These are phyloP conservation scores for Physcomitrellopsis africana DNA, from an alignment of 225 moss, liverwort and hornwort species.

Conservation along the genomic window DNA sequence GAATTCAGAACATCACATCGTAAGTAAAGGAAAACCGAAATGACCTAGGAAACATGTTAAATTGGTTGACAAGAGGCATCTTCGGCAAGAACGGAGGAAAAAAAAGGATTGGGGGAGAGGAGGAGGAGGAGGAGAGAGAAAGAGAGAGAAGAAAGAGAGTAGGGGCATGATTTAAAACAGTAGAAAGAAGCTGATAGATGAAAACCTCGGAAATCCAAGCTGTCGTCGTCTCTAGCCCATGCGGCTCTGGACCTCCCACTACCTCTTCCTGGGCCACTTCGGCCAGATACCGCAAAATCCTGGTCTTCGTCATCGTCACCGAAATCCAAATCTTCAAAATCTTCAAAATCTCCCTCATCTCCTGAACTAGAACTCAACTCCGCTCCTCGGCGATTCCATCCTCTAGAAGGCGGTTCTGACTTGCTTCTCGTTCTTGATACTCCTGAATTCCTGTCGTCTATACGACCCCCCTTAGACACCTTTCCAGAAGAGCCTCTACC, in stretches of 20 bases:
- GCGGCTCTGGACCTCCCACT: constrained; percentile 44
- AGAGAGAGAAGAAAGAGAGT: not conserved
- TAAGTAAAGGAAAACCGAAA: too few species aligned
- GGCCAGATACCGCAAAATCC: constrained; percentile 40
- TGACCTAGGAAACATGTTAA: too few species aligned
- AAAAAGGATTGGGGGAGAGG: too few species aligned
- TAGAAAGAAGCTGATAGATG: not conserved
- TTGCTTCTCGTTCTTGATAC: constrained; percentile 39
- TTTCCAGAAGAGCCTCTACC: constrained; percentile 31
- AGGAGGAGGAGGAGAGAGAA: not conserved
- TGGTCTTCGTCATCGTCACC: constrained; percentile 37
- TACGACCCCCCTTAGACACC: constrained; percentile 25
- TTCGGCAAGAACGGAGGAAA: too few species aligned
- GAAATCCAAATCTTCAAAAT: constrained; percentile 40
- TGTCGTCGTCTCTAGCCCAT: constrained; percentile 41
- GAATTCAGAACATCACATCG: too few species aligned
- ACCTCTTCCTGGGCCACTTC: constrained; percentile 41
- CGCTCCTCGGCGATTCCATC: constrained; percentile 30
- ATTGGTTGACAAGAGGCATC: too few species aligned
- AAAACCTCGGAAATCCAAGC: constrained; percentile 48
- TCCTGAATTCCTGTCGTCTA: constrained; percentile 31
- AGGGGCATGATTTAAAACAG: not conserved
- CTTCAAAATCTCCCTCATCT: constrained; percentile 41
- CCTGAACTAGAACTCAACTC: constrained; percentile 49
- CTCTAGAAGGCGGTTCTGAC: constrained; percentile 37